Evolutionary conservation across 352 stramenopile species (phyloP).

Genomic region (Phytopythium aichiense): DNA sequence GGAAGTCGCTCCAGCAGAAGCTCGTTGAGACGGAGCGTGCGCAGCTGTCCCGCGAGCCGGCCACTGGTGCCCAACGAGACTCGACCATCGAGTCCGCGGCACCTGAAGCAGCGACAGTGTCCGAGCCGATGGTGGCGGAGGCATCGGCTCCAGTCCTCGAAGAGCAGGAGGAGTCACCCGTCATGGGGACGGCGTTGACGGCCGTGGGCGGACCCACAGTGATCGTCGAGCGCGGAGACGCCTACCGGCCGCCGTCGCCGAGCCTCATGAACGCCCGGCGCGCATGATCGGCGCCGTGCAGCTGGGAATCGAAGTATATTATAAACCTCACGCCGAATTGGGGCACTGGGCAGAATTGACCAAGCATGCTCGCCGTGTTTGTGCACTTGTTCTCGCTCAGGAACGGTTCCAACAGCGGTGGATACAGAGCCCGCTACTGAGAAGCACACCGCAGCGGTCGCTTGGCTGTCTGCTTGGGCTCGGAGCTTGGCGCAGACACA

Average conservation of each 20-base stretch:
- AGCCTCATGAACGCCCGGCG: conserved; percentile 14
- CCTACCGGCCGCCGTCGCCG: conserved; percentile 30
- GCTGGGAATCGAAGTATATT: not conserved
- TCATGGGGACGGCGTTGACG: conserved; percentile 12
- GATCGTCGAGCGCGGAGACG: conserved; percentile 31
- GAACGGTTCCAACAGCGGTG: too few relatives aligned
- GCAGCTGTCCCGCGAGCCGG: conserved; percentile 4
- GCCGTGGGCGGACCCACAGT: conserved; percentile 11
- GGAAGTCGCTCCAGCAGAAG: conserved; percentile 28
- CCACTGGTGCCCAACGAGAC: not conserved
- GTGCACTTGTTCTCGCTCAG: not conserved
- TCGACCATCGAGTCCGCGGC: not conserved
- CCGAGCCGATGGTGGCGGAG: not conserved
- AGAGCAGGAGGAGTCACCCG: not conserved
- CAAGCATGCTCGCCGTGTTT: too few relatives aligned
- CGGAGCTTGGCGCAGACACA: too few relatives aligned
- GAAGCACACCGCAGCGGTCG: too few relatives aligned
- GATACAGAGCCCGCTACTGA: too few relatives aligned
- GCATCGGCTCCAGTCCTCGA: not conserved
- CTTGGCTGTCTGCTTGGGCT: too few relatives aligned
- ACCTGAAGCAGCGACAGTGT: not conserved
- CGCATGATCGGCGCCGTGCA: not conserved
- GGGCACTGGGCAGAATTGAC: not conserved
- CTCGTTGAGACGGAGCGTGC: conserved; percentile 27
- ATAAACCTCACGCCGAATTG: not conserved